phyloP scores from a whole-genome alignment of 257 asterid species.

The Nyctanthes arbortristis region DNA sequence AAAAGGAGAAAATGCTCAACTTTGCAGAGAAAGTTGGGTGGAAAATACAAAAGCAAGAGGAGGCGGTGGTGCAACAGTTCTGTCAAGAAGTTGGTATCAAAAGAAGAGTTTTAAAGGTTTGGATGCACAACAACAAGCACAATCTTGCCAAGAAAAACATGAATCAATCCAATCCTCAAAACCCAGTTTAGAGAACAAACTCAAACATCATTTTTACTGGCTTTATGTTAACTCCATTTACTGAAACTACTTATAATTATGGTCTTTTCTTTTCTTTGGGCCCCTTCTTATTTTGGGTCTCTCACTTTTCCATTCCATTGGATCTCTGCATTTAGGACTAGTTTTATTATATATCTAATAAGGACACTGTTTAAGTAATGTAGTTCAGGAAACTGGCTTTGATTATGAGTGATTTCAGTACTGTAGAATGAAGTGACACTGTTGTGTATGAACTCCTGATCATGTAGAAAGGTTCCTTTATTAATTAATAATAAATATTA shows the following conservation, averaged over 20 bases:
- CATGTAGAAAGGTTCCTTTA: not conserved
- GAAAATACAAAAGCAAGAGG: conserved; percentile 89
- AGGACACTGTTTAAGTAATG: conserved; percentile 15
- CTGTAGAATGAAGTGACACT: conserved; percentile 12
- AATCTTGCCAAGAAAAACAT: conserved; percentile 59
- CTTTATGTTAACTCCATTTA: too few relatives aligned
- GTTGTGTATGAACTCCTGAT: not conserved
- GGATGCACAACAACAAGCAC: conserved; percentile 94
- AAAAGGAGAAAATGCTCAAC: conserved; percentile 81
- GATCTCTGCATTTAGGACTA: conserved; percentile 14
- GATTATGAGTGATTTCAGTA: not conserved
- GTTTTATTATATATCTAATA: not conserved
- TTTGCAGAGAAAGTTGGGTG: conserved; percentile 93
- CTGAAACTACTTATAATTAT: conserved; percentile 5
- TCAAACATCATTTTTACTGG: not conserved
- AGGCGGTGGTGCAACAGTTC: conserved; percentile 70
- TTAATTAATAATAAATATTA: too few relatives aligned
- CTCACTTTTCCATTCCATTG: conserved; percentile 1
- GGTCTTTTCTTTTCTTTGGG: not conserved
- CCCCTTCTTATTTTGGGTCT: conserved; percentile 8
- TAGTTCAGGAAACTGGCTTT: conserved; percentile 21
- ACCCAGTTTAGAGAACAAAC: conserved; percentile 22
- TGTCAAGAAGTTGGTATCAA: conserved; percentile 82
- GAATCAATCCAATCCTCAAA: conserved; percentile 15
- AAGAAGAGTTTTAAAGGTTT: conserved; percentile 80